These are phyloP conservation scores for Candida ponderosae DNA, from an alignment of 805 yeast species.

Conservation along the genomic window DNA sequence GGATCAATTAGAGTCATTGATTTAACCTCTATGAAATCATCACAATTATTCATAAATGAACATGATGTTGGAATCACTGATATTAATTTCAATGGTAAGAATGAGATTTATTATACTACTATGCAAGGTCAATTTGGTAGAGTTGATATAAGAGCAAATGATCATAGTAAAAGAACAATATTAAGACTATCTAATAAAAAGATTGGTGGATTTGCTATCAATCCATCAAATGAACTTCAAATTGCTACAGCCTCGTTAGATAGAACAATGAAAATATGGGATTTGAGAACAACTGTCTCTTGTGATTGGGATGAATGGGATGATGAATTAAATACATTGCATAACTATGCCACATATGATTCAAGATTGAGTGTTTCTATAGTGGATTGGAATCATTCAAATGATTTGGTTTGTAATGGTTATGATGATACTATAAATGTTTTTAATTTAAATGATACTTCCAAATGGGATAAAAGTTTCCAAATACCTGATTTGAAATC, in stretches of 20 bases:
- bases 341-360: conserved; percentile 46
- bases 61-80: conserved; percentile 68
- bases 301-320: conserved; percentile 54
- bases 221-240: conserved; percentile 58
- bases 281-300: conserved; percentile 46
- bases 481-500: conserved; percentile 42
- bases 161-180: conserved; percentile 22
- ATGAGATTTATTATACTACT: conserved; percentile 66
- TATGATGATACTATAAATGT: conserved; percentile 80
- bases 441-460: conserved; percentile 42
- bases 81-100: conserved; percentile 47
- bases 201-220: conserved; percentile 81
- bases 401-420: conserved; percentile 81
- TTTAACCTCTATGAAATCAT: conserved; percentile 47
- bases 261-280: conserved; percentile 82
- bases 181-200: conserved; percentile 75
- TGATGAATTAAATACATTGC: conserved; percentile 27
- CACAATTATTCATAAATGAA: conserved; percentile 54
- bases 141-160: conserved; percentile 55
- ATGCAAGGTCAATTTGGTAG: conserved; percentile 71
- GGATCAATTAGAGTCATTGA: conserved; percentile 77
- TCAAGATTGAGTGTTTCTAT: conserved; percentile 78
- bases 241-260: conserved; percentile 88
- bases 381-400: conserved; percentile 62
- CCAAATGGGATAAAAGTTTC: conserved; percentile 12